Evolutionary conservation across 345 rosid species (phyloP), one percentile per base, ranked within the genome.

Genomic region (Rhizophora mangle): DNA sequence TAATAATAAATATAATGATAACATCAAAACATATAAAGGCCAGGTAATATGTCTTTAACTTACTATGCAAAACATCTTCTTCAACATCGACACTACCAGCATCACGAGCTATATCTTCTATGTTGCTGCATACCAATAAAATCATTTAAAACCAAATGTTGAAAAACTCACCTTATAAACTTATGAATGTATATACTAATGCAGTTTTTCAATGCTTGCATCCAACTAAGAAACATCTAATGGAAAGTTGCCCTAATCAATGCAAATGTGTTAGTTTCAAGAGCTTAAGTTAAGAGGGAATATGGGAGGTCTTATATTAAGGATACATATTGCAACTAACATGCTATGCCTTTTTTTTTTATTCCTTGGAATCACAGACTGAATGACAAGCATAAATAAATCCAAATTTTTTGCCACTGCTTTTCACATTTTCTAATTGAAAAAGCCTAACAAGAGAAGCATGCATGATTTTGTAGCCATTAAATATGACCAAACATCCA

Each of bases 51-150:
- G 47, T 46, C 60, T 24, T 43, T 61, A 57, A 81, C 92, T 68
- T 87, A 94, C 99, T 91, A 62, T 75, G 73, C 74, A 94, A 84
- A 75, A 70, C 78, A 72, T 89, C 96, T 85, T 92, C 96, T 72
- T 92, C 96, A 56, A 91, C 66, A 72, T 92, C 88, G 79, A 89
- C 73, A 56, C 99, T 94, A 56, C 99, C 97, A 74, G 96, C 90
- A 49, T 94, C 97, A 75, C 99, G 96, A 72, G 96, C 83, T 74
- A 92, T 83, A 78, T 94, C 99, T 84, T 94, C 99, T 74, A 92
- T 84, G 77, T 94, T 94, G 80, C 99, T 94, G 92, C 54, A 70
- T 57, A 55, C 34, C 27, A 30, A 47, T 4, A 24, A 58, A 39
- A 49, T 29, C 26, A 18, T 58, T 72, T 57, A 65, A 60, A 64